Percentiles rank a stretch among this genome's conserved stretches.
Evolutionary conservation across 1,284 basidiomycete species (phyloP).

Genomic region (Cerrena zonata): DNA sequence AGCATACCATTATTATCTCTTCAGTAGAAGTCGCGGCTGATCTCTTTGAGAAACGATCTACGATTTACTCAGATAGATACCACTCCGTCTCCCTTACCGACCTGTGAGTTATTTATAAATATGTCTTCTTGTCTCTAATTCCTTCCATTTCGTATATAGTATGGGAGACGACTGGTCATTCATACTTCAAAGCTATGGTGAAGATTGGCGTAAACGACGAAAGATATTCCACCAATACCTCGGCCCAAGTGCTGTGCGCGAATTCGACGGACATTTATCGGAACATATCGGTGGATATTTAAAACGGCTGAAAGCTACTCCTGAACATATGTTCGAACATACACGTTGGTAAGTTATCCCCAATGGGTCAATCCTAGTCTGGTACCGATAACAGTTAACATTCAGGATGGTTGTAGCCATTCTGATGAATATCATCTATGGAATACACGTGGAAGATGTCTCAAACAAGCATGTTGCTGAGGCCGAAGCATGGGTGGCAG

Average conservation of each 20-base stretch:
- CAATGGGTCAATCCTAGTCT: not conserved
- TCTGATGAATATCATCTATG: conserved; percentile 20
- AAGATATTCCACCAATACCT: conserved; percentile 28
- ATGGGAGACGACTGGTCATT: conserved; percentile 35
- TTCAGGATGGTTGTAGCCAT: not conserved
- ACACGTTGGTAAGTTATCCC: conserved; percentile 19
- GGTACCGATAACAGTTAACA: not conserved
- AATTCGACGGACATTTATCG: conserved; percentile 12
- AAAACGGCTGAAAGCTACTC: conserved; percentile 15
- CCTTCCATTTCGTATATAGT: conserved; percentile 19
- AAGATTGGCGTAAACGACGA: conserved; percentile 35
- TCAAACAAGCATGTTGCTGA: conserved; percentile 6
- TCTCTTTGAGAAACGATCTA: conserved; percentile 43
- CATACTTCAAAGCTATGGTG: conserved; percentile 33
- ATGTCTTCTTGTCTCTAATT: not conserved
- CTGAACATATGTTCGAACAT: conserved; percentile 13
- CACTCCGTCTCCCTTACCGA: not conserved
- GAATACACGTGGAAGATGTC: conserved; percentile 19
- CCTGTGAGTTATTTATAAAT: not conserved
- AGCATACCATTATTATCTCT: conserved; percentile 22
- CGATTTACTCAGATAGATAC: conserved; percentile 38
- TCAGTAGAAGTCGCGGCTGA: conserved; percentile 42
- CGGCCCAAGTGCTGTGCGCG: conserved; percentile 10
- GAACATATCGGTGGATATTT: conserved; percentile 31
- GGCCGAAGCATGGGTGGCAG: not conserved